Base-by-base conservation (phyloP, 2,329 filamentous ascomycete species). In the Paraphaeosphaeria sporulosa region DNA sequence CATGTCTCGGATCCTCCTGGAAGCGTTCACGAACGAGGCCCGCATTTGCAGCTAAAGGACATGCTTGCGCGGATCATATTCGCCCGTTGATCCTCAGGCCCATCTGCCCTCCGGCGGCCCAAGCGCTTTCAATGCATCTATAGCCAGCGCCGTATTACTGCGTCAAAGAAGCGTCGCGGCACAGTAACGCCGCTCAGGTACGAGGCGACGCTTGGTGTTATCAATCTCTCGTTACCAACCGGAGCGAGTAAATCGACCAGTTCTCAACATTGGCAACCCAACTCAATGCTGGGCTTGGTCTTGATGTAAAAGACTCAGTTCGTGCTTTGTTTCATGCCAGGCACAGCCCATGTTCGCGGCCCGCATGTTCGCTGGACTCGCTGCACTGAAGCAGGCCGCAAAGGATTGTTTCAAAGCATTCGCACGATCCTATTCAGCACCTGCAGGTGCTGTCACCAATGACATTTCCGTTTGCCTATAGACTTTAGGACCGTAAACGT, bases 11-110 rank as follows among this genome's bases (percentile, higher is more conserved):
- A 21, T 30, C n/a, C 23, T 47, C 27, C 23, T 47, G 27, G n/a
- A 47, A 47, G 44, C 44, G 44, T 47, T 47, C 44, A 47, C 44
- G 12, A 21, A 23, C 44, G 15, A n/a, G 12, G 27, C 15, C 44
- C 44, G n/a, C 12, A 17, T 30, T 23, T 44, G n/a, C 23, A 30
- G 17, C 44, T 47, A 47, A n/a, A 27, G 23, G 23, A 30, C 27
- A 47, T 30, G 44, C 44, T 47, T 47, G 44, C 44, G 44, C 44
- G 17, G 27, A 47, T 47, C 44, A 17, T 47, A 12, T 47, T 13
- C 23, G 23, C 42, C 19, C 42, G 42, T 23, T 4, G 12, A 12
- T 44, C 7, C 19, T 10, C n/a, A 44, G 19, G 19, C 8, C 19
- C 19, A 44, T 44, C 3, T 23, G 42, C n/a, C 43, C 23, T 47